A percentile compares a stretch with the other conserved stretches of the same genome.
Conservation (phyloP, 495 filamentous ascomycete genomes). For the Astrothelium subdiscretum region DNA sequence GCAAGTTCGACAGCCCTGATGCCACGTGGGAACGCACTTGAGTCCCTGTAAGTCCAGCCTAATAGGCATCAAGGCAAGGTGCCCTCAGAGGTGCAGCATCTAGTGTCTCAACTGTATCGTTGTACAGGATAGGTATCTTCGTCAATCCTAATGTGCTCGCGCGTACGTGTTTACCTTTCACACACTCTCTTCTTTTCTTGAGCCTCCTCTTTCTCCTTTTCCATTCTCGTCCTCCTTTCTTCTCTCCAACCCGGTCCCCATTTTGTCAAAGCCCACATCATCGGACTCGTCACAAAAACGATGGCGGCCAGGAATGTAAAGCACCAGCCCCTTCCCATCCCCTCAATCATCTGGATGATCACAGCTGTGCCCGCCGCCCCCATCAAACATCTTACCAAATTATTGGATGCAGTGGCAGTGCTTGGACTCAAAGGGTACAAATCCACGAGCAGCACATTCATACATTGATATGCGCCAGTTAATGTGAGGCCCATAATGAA, state of each 20-base stretch:
- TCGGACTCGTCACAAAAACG: slow-evolving; percentile 41
- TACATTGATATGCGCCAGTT: slow-evolving; percentile 43
- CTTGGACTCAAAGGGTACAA: slow-evolving; percentile 49
- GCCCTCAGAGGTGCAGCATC: too few relatives aligned
- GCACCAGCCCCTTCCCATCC: slow-evolving; percentile 56
- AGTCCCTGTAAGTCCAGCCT: too few relatives aligned
- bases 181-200: too few relatives aligned
- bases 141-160: too few relatives aligned
- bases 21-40: too few relatives aligned
- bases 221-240: slow-evolving; percentile 32
- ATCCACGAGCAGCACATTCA: slow-evolving; percentile 51
- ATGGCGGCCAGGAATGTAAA: slow-evolving; percentile 53
- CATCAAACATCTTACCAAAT: slow-evolving; percentile 54
- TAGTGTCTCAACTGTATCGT: too few relatives aligned
- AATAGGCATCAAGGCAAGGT: too few relatives aligned
- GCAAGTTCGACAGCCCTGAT: too few relatives aligned
- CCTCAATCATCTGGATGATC: slow-evolving; percentile 53
- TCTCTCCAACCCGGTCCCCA: slow-evolving; percentile 41
- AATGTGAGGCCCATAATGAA: slow-evolving; percentile 48
- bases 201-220: slow-evolving; percentile 7
- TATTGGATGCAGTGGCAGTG: slow-evolving; percentile 59
- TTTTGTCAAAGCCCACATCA: slow-evolving; percentile 35
- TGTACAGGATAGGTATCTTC: too few relatives aligned
- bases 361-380: slow-evolving; percentile 55
- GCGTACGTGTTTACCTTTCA: too few relatives aligned